Evolutionary conservation across 2,329 filamentous ascomycete species (phyloP).

Genomic region (Arthrobotrys sphaeroides): DNA sequence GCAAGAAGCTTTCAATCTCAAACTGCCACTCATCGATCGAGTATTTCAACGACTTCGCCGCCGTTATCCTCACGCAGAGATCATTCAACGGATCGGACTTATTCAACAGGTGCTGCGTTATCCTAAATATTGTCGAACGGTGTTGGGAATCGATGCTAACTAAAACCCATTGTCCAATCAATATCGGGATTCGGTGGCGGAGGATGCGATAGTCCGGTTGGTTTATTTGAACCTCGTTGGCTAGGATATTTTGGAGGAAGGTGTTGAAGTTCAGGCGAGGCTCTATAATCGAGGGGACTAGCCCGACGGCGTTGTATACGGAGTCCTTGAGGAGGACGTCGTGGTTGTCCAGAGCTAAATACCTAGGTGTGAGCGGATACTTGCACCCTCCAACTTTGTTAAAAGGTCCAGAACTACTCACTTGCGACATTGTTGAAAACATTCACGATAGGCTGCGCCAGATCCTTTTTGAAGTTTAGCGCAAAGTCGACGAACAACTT

Average conservation of each 20-base stretch:
- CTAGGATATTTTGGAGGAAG: conserved; percentile 78
- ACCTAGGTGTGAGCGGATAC: background rate
- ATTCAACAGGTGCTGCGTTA: conserved; percentile 86
- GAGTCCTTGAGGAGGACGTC: conserved; percentile 90
- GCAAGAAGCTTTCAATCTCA: conserved; percentile 75
- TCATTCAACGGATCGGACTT: conserved; percentile 82
- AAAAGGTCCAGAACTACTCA: conserved; percentile 63
- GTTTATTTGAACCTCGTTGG: conserved; percentile 78
- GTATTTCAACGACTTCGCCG: conserved; percentile 81
- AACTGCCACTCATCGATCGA: conserved; percentile 89
- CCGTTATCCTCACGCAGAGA: conserved; percentile 88
- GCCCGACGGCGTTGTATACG: conserved; percentile 89
- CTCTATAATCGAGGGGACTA: conserved; percentile 80
- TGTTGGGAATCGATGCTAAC: conserved; percentile 76
- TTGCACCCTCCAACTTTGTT: too few species aligned
- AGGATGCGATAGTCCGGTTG: conserved; percentile 79
- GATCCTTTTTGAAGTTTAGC: conserved; percentile 83
- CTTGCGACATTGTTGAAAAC: conserved; percentile 84
- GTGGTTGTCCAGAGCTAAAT: conserved; percentile 65
- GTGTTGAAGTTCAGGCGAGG: conserved; percentile 82
- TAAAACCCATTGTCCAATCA: conserved; percentile 88
- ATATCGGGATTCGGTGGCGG: conserved; percentile 84
- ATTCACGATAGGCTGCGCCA: conserved; percentile 79
- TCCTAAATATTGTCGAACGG: conserved; percentile 80
- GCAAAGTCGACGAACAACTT: conserved; percentile 92